Percentiles rank a stretch among this genome's conserved stretches.
These are phyloP conservation scores for Trametes punicea DNA, from an alignment of 768 basidiomycete genomes.

Conservation along the genomic window DNA sequence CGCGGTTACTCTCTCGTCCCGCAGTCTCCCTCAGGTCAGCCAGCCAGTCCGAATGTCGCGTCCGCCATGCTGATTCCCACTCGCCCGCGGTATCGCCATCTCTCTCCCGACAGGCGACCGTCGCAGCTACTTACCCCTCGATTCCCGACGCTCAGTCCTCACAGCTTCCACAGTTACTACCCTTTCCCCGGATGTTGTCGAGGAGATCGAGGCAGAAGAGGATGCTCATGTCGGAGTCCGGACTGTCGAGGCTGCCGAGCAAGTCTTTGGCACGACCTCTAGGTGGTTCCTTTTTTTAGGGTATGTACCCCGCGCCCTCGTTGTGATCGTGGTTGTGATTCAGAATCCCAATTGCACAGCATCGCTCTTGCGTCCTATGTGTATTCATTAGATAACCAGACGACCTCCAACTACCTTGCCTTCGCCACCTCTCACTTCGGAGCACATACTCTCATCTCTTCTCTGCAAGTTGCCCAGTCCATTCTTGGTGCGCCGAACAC, in stretches of 20 bases:
- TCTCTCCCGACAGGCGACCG: slow-evolving; percentile 1
- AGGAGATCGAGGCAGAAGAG: slow-evolving; percentile 21
- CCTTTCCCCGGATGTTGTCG: slow-evolving; percentile 9
- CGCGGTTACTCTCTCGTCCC: slow-evolving; percentile 13
- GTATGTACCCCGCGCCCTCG: slow-evolving; percentile 6
- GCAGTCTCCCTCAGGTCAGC: slow-evolving; percentile 15
- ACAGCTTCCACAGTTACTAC: not conserved
- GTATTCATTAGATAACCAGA: slow-evolving; percentile 70
- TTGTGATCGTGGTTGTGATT: not conserved
- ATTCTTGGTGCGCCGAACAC: slow-evolving; percentile 44
- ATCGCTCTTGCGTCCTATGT: slow-evolving; percentile 70
- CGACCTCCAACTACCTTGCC: slow-evolving; percentile 56
- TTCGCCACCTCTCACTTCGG: slow-evolving; percentile 28
- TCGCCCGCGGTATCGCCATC: not conserved
- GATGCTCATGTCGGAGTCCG: slow-evolving; percentile 25
- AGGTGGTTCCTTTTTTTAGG: slow-evolving; percentile 27
- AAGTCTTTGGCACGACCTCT: slow-evolving; percentile 22
- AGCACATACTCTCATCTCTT: slow-evolving; percentile 25
- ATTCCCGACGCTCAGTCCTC: slow-evolving; percentile 5
- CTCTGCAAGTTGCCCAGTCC: slow-evolving; percentile 29
- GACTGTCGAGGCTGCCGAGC: slow-evolving; percentile 25
- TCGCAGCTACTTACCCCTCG: slow-evolving; percentile 8
- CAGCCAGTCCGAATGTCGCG: not conserved
- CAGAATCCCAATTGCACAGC: not conserved
- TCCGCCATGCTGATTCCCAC: not conserved